Evolutionary conservation across 2,329 filamentous ascomycete genomes (phyloP).

Genomic region (Thielaviopsis populi): DNA sequence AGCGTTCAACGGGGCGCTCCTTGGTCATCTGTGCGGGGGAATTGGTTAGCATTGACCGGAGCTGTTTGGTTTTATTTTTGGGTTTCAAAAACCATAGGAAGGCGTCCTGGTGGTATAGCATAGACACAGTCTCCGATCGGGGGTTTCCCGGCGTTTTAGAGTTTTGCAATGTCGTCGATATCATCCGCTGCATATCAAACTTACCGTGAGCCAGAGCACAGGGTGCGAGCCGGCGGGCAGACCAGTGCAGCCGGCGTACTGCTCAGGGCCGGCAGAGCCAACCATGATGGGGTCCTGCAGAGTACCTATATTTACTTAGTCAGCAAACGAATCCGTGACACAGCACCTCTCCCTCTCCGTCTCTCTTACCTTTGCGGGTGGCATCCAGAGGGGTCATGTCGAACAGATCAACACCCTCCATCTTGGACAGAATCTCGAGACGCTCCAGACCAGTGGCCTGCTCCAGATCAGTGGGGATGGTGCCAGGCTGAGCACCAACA

Average conservation of each 20-base stretch:
- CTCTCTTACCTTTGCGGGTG: slow-evolving; percentile 57
- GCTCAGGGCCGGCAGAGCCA: slow-evolving; percentile 85
- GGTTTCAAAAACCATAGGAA: background rate
- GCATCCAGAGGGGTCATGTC: slow-evolving; percentile 95
- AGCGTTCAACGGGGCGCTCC: slow-evolving; percentile 83
- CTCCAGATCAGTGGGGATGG: slow-evolving; percentile 84
- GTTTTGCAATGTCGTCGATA: background rate
- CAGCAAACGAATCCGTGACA: background rate
- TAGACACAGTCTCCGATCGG: background rate
- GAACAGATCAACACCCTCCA: slow-evolving; percentile 95
- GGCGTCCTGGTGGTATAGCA: background rate
- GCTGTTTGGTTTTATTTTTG: background rate
- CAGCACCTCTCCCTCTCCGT: background rate
- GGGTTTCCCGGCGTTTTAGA: background rate
- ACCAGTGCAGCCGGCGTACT: slow-evolving; percentile 93
- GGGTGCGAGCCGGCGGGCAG: slow-evolving; percentile 81
- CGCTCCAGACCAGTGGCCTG: slow-evolving; percentile 96
- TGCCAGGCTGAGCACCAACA: slow-evolving; percentile 67
- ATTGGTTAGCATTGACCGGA: background rate
- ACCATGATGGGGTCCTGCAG: slow-evolving; percentile 80
- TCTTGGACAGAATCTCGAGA: slow-evolving; percentile 97
- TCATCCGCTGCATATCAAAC: slow-evolving; percentile 24
- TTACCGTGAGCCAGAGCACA: slow-evolving; percentile 79
- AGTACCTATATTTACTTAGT: slow-evolving; percentile 44
- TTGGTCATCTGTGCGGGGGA: slow-evolving; percentile 52